Evolutionary conservation across 2,329 filamentous ascomycete genomes (phyloP), one percentile per base, ranked within the genome.

Genomic region (Polychaeton citri): DNA sequence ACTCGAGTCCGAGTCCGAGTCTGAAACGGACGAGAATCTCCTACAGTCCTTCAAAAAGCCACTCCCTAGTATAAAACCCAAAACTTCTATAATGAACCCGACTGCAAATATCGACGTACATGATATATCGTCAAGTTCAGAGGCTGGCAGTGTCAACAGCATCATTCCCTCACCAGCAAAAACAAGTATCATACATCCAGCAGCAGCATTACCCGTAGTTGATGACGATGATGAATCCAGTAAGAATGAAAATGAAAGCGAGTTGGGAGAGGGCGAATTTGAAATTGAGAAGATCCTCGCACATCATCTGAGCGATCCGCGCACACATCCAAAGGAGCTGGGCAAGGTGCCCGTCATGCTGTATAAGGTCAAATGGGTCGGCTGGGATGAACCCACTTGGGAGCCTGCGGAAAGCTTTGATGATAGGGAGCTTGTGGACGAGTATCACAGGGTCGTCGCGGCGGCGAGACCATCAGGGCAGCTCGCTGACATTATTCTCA

Each of bases 361-460:
- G 2, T 57, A 55, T 35, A 44, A 49, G 17, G 52, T 53, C 19
- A 55, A 55, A 35, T 57, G 54, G 54, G 48, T 48, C 35, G 52
- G 53, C 3, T 52, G 37, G 20, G 39, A 46, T 3, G 50, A 53
- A 12, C 40, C 43, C 6, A 53, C 52, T 0, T 58, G 55, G 55
- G 54, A 58, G 41, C 54, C 55, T 1, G 39, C 36, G 10, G 41
- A 48, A 5, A 55, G 50, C 34, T 57, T 58, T 36, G 40, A 39
- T 4, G 53, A 53, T 35, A 36, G 34, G 16, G 42, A 36, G 6
- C 41, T 52, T 8, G 36, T 58, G 6, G 36, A 40, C 2, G 47
- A 46, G 2, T 58, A 58, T 37, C 43, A 46, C n/a, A n/a, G n/a
- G n/a, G n/a, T n/a, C n/a, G n/a, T n/a, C n/a, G n/a, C n/a, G n/a